These are phyloP conservation scores for Apiospora kogelbergensis DNA, from an alignment of 2,329 filamentous ascomycete species.

Conservation along the genomic window DNA sequence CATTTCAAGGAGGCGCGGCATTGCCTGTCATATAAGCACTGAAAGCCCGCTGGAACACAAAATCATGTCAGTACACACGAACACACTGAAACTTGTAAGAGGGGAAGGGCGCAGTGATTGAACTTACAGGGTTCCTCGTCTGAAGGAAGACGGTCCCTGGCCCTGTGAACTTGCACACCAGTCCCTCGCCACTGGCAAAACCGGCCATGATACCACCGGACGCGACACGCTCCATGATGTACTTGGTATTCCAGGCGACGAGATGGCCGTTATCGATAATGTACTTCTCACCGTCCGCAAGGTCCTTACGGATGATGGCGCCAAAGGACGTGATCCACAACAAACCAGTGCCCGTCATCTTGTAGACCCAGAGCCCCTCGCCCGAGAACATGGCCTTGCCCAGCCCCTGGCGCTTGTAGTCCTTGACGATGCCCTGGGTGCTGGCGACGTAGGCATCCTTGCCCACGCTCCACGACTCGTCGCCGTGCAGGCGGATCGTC, in stretches of 20 bases:
- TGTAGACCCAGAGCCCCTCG: conserved; percentile 89
- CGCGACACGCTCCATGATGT: conserved; percentile 83
- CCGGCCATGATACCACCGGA: conserved; percentile 93
- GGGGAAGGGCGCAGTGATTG: neutral
- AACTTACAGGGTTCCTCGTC: conserved; percentile 76
- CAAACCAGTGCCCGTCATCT: conserved; percentile 76
- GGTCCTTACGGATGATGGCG: conserved; percentile 90
- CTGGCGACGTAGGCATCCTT: conserved; percentile 83
- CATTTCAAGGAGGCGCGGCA: conserved; percentile 28
- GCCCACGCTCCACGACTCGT: conserved; percentile 79
- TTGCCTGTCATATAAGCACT: conserved; percentile 52
- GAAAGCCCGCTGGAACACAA: conserved; percentile 46
- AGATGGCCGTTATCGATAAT: conserved; percentile 92
- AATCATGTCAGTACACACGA: conserved; percentile 13
- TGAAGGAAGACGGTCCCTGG: conserved; percentile 92
- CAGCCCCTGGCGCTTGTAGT: conserved; percentile 82
- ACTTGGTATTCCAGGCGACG: conserved; percentile 96
- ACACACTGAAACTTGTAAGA: neutral
- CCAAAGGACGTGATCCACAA: conserved; percentile 93
- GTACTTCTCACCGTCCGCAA: conserved; percentile 75
- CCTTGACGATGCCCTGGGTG: conserved; percentile 84
- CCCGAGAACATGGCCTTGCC: conserved; percentile 92
- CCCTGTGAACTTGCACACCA: conserved; percentile 92
- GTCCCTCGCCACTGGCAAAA: conserved; percentile 76
- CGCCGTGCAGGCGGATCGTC: conserved; percentile 70